Evolutionary conservation across 306 rosid species (phyloP), one percentile per base, ranked within the genome.

Genomic region (Cicer judaicum): DNA sequence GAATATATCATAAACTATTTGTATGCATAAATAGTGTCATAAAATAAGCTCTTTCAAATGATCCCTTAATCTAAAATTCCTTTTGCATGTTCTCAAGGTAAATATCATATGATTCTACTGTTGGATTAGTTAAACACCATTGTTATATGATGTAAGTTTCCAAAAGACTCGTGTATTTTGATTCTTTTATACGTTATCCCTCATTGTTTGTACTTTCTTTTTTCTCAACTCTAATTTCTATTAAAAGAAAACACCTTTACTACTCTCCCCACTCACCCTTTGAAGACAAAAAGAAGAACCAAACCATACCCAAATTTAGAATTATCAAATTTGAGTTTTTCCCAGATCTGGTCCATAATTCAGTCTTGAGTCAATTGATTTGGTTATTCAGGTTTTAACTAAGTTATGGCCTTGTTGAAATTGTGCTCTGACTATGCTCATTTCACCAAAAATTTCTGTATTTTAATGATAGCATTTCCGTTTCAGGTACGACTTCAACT

Each of bases 401-500:
- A 16, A 41, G 1, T 43, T 43, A 10, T 52, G 19, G 56, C 12
- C 8, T 47, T 56, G 36, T 10, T 19, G 49, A 59, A 50, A 43
- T 3, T 59, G 53, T 69, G 68, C 42, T 38, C 21, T 7, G 47
- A 62, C 43, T 46, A 10, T 56, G 1, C 68, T 78, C 52, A 68
- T 73, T 60, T 56, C 53, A 64, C 46, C 63, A 10, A 60, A 10
- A 2, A 47, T 13, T 48, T 48, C 42, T 59, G 24, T 46, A 61
- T 47, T 57, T 40, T 78, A 42, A 70, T 52, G 40, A 68, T 59
- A 10, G 40, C 61, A 14, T 81, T 75, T 80, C 68, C 49, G 74
- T 82, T 73, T 41, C 87, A 94, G 98, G 85, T 94, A 80, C 89
- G 96, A 13, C 96, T 94, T 78, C 98, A 94, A 84, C 88, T 94